These are phyloP conservation scores for Boletus vinaceobasis DNA, from an alignment of 768 basidiomycete genomes.

Conservation along the genomic window DNA sequence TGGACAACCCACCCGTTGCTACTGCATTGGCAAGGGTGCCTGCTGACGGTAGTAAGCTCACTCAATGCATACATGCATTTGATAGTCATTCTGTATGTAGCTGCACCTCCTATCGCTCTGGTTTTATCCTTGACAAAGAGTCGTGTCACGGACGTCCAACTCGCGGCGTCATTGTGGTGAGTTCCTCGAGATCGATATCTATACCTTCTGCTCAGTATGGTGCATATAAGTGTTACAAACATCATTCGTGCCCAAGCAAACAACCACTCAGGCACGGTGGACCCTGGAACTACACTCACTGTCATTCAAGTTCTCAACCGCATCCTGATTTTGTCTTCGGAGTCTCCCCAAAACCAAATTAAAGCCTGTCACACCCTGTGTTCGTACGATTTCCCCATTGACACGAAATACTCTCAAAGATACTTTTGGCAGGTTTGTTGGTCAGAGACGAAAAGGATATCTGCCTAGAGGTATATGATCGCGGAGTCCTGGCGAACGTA, in stretches of 20 bases:
- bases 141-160: constrained; percentile 56
- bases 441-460: constrained; percentile 68
- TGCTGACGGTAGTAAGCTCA: constrained; percentile 38
- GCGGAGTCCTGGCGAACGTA: constrained; percentile 59
- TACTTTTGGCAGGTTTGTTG: constrained; percentile 47
- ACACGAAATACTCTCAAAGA: background rate
- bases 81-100: constrained; percentile 6
- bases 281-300: constrained; percentile 49
- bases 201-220: background rate
- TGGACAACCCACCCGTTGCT: constrained; percentile 58
- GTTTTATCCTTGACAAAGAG: constrained; percentile 56
- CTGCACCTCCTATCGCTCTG: constrained; percentile 31
- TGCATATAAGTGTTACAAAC: constrained; percentile 48
- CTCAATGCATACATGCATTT: constrained; percentile 14
- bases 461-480: constrained; percentile 67
- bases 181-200: constrained; percentile 2
- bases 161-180: constrained; percentile 71
- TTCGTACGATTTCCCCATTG: constrained; percentile 34
- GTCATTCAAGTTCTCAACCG: constrained; percentile 72
- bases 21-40: constrained; percentile 42
- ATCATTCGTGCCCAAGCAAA: constrained; percentile 51
- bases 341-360: constrained; percentile 44
- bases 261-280: constrained; percentile 31
- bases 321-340: constrained; percentile 44
- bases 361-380: constrained; percentile 77